Evolutionary conservation across 805 yeast genomes (phyloP), one percentile per base, ranked within the genome.

Genomic region (Ogataea minuta): DNA sequence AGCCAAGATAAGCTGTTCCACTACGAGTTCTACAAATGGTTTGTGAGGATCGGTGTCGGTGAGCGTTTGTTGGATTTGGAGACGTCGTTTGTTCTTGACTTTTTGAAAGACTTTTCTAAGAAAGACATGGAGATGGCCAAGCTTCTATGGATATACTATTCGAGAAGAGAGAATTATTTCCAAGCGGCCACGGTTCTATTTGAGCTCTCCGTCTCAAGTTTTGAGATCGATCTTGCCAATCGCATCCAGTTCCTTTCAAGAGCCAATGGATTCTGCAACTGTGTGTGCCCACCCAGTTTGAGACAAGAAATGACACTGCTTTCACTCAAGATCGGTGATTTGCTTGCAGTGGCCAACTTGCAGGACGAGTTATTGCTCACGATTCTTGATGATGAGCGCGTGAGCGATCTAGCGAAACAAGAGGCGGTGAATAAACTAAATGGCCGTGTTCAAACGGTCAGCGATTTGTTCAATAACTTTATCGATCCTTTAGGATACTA

Each of bases 11-110:
- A 82, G 54, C 60, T 79, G n/a, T 93, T 93, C 72, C 99, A 93
- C 49, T 88, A 81, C 63, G 85, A 86, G 48, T 76, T 93, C 48
- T 93, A 93, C 61, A 91, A 87, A 59, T 93, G 98, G 97, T 81
- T 88, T 51, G 81, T 88, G 23, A 64, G 71, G 30, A 86, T 85
- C 54, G 90, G 87, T 4, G 74, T 79, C 20, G 81, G 86, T 45
- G 93, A 84, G 40, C 77, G 85, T 45, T 66, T 93, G 30, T 68
- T 91, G 43, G 86, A 83, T 32, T 73, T 91, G 41, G 84, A 86
- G 38, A 87, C 97, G 0, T 85, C 90, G 9, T 91, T 70, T 54
- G 77, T 93, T 26, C 68, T 87, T 44, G 79, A 83, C 19, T 93
- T 85, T 52, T 72, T 93, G 56, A 79, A 80, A 50, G 85, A 80